phyloP scores from a whole-genome alignment of 176 grass and related monocot genomes.

The Raddia distichophylla region DNA sequence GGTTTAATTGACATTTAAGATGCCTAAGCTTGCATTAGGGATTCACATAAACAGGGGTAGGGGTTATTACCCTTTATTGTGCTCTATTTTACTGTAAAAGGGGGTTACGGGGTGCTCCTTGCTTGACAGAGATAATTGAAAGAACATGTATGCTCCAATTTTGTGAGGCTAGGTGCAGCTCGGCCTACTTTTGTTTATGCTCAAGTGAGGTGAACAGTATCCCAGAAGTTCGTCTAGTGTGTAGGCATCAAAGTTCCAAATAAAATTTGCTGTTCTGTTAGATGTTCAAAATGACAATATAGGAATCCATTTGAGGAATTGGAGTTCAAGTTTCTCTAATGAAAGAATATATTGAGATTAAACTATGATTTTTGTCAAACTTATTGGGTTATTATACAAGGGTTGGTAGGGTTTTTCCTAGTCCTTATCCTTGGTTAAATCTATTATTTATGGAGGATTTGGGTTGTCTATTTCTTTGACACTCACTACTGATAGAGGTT shows the following conservation, averaged over 20 bases:
- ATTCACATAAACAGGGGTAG: not conserved
- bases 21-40: not conserved
- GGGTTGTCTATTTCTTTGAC: no score
- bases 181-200: not conserved
- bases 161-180: not conserved
- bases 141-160: not conserved
- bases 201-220: not conserved
- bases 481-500: no score
- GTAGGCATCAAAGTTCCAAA: not conserved
- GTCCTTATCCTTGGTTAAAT: no score
- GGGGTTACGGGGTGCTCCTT: not conserved
- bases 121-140: not conserved
- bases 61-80: not conserved
- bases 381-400: no score
- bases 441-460: no score
- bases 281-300: not conserved
- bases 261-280: not conserved
- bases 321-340: not conserved
- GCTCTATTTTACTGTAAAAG: slow-evolving; percentile 6
- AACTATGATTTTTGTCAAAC: not conserved
- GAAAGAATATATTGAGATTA: not conserved
- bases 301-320: slow-evolving; percentile 4
- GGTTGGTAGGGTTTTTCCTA: no score
- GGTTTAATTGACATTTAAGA: slow-evolving; percentile 11
- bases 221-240: not conserved